Percentiles rank a stretch among this genome's conserved stretches.
phyloP scores from a whole-genome alignment of 2,329 filamentous ascomycete genomes.

The Hansfordia pulvinata region DNA sequence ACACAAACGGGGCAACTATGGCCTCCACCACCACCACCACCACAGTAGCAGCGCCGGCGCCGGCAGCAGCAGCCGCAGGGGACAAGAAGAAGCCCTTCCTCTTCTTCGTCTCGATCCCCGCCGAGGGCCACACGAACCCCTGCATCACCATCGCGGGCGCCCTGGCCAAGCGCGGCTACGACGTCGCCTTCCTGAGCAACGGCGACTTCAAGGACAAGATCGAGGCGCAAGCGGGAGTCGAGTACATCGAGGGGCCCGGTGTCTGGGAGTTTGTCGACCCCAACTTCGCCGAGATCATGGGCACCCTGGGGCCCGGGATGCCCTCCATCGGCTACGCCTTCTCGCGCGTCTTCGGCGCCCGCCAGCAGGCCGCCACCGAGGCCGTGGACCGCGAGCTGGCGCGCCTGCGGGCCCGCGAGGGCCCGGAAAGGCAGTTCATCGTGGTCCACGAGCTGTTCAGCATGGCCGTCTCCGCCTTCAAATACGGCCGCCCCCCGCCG shows the following conservation, averaged over 20 bases:
- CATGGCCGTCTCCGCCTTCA: constrained; percentile 22
- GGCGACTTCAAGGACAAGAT: constrained; percentile 14
- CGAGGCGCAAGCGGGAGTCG: constrained; percentile 19
- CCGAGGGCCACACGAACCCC: too few species aligned
- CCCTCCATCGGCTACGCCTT: constrained; percentile 17
- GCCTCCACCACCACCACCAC: too few species aligned
- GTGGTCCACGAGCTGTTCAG: constrained; percentile 26
- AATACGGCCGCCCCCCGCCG: constrained; percentile 21
- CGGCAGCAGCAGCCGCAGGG: too few species aligned
- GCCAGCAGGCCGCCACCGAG: constrained; percentile 15
- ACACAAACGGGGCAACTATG: too few species aligned
- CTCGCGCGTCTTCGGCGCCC: constrained; percentile 18
- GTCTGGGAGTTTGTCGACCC: background rate
- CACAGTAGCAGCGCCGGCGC: too few species aligned
- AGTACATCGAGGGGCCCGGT: constrained; percentile 13
- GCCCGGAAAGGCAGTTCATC: constrained; percentile 23
- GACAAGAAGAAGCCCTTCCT: too few species aligned
- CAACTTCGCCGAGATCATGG: background rate
- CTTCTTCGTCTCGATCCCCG: too few species aligned
- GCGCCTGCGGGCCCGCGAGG: constrained; percentile 12
- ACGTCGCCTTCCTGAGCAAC: constrained; percentile 21
- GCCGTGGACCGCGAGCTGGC: constrained; percentile 20
- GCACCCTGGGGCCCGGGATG: constrained; percentile 5
- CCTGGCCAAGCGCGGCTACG: constrained; percentile 20
- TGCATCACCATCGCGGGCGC: too few species aligned